Evolutionary conservation across 225 moss, liverwort and hornwort species (phyloP), one percentile per base, ranked within the genome.

Genomic region (Climacium dendroides): DNA sequence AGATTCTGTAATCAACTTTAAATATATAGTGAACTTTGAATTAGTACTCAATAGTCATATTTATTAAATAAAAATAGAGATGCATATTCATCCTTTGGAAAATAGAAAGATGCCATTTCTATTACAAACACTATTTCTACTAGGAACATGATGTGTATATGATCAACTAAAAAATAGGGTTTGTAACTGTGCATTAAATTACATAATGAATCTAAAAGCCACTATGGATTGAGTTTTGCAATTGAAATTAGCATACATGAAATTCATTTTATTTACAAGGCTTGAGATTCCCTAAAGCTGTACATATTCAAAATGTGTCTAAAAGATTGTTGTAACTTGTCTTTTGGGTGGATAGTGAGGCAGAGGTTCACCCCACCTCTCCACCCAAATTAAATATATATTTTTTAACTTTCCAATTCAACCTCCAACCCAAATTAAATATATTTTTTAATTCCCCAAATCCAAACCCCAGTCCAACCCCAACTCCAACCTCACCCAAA

Each of bases 201-300:
- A 71, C 6, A 16, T 3, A 28, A 28, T 28, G 19, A 74, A 29
- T 48, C 0, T 19, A 6, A 19, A 48, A 32, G 32, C 8, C 19
- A 7, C 32, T 11, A 74, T 43, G 32, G 32, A 19, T 30, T 48
- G 74, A 48, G 5, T 5, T 48, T 48, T 30, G 11, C 7, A 29
- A 48, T 74, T 30, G 6, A 16, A 77, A n/a, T n/a, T 6, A 54
- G 24, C 10, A n/a, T 53, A n/a, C 10, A 32, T n/a, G 3, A 35
- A 15, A 53, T 53, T 53, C 6, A n/a, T 52, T n/a, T 24, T 24
- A 15, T 3, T 54, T n/a, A 2, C 15, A 74, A 50, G 34, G 12
- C 3, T 50, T 50, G 3, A 19, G 0, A 32, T 32, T 0, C 19
- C 0, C 7, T 4, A 32, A 12, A 3, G 3, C 20, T 32, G 24